A percentile compares a stretch with the other conserved stretches of the same genome.
These are phyloP conservation scores for Blumeria graminis DNA, from an alignment of 2,329 filamentous ascomycete genomes.

Conservation along the genomic window DNA sequence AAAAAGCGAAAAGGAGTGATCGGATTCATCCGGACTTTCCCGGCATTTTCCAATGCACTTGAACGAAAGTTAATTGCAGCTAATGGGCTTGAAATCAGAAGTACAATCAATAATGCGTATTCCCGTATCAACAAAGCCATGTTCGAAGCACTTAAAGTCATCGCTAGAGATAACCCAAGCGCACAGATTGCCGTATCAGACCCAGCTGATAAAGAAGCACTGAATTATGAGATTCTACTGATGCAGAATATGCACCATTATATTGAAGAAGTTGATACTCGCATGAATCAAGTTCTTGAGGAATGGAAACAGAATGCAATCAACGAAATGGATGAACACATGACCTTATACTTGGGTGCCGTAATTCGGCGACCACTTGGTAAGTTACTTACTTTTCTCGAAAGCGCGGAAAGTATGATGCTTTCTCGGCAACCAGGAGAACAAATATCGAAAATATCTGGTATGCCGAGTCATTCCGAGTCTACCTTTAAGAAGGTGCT, in stretches of 20 bases:
- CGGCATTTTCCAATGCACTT: constrained; percentile 55
- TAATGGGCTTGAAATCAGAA: constrained; percentile 41
- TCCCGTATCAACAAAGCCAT: constrained; percentile 75
- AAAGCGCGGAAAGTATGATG: constrained; percentile 56
- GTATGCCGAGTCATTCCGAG: constrained; percentile 63
- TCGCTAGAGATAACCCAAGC: constrained; percentile 46
- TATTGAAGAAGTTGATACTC: constrained; percentile 65
- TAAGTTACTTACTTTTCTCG: constrained; percentile 74
- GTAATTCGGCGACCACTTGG: constrained; percentile 77
- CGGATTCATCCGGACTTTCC: constrained; percentile 83
- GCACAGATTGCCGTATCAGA: constrained; percentile 25
- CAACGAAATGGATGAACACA: constrained; percentile 62
- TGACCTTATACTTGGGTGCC: constrained; percentile 64
- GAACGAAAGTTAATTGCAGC: constrained; percentile 55
- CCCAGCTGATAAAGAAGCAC: constrained; percentile 78
- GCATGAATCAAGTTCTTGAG: constrained; percentile 49
- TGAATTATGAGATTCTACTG: constrained; percentile 90
- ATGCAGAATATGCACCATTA: constrained; percentile 99
- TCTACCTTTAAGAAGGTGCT: constrained; percentile 69
- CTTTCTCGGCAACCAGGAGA: constrained; percentile 33
- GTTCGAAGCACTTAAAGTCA: constrained; percentile 92
- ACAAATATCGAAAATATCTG: constrained; percentile 38
- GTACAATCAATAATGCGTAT: constrained; percentile 69
- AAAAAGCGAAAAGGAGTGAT: constrained; percentile 97
- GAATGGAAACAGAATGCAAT: constrained; percentile 62